These are phyloP conservation scores for Citrullus mucosospermus DNA, from an alignment of 306 rosid genomes.

Conservation along the genomic window DNA sequence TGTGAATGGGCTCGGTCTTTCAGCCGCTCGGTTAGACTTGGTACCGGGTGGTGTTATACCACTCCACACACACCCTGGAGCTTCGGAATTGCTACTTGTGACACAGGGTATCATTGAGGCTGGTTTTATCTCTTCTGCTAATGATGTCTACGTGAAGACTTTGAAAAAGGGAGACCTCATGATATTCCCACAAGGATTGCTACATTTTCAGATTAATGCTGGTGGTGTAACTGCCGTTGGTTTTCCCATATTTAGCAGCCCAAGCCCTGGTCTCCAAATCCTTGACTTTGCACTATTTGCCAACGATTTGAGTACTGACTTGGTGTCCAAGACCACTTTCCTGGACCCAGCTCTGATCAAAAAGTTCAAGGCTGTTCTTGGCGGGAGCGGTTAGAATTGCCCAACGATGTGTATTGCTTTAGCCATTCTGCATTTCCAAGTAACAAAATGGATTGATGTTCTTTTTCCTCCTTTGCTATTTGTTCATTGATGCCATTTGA, in stretches of 20 bases:
- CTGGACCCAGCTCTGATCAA: constrained; percentile 46
- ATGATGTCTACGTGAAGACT: constrained; percentile 36
- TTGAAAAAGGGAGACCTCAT: constrained; percentile 49
- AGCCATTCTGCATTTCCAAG: not conserved
- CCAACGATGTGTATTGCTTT: not conserved
- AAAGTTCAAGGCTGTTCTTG: constrained; percentile 81
- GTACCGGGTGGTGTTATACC: constrained; percentile 64
- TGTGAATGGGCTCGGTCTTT: constrained; percentile 61
- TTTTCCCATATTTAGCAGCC: constrained; percentile 37
- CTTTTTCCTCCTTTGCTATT: not conserved
- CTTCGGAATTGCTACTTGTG: constrained; percentile 46
- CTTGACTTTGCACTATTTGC: constrained; percentile 64
- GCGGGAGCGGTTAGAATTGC: constrained; percentile 38
- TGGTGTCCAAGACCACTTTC: constrained; percentile 43
- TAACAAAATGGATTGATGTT: not conserved
- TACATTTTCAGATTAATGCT: constrained; percentile 57
- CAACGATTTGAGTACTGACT: constrained; percentile 35
- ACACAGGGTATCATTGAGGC: constrained; percentile 33
- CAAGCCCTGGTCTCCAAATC: constrained; percentile 84
- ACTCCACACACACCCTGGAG: constrained; percentile 75
- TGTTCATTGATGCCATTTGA: not conserved
- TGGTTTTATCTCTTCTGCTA: constrained; percentile 56
- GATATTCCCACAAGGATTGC: constrained; percentile 72
- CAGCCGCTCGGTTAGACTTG: constrained; percentile 51
- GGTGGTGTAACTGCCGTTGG: constrained; percentile 27